phyloP scores from a whole-genome alignment of 495 filamentous ascomycete genomes.

The Penicillium roqueforti region DNA sequence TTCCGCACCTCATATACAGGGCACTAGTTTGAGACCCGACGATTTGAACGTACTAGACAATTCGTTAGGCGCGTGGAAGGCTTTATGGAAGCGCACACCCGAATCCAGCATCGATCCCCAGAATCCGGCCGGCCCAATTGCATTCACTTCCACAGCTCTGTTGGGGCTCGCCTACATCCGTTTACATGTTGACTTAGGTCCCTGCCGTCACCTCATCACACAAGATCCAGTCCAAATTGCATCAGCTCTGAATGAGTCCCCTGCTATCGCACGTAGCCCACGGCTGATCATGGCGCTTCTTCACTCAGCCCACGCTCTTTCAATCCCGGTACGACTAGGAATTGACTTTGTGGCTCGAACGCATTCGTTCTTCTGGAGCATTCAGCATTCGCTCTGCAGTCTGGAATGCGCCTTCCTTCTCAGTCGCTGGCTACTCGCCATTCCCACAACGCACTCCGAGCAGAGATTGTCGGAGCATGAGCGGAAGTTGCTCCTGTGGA shows the following conservation, averaged over 20 bases:
- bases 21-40: slow-evolving; percentile 43
- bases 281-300: slow-evolving; percentile 48
- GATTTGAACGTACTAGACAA: slow-evolving; percentile 41
- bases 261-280: slow-evolving; percentile 43
- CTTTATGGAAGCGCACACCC: slow-evolving; percentile 49
- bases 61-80: slow-evolving; percentile 50
- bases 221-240: slow-evolving; percentile 46
- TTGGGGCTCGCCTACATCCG: slow-evolving; percentile 52
- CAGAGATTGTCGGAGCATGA: slow-evolving; percentile 54
- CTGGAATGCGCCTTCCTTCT: slow-evolving; percentile 52
- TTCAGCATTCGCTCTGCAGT: slow-evolving; percentile 53
- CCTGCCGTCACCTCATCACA: slow-evolving; percentile 45
- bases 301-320: slow-evolving; percentile 51
- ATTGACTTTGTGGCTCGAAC: slow-evolving; percentile 50
- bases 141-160: slow-evolving; percentile 53
- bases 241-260: slow-evolving; percentile 35
- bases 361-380: slow-evolving; percentile 53
- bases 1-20: slow-evolving; percentile 40
- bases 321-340: slow-evolving; percentile 50
- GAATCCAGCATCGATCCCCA: slow-evolving; percentile 52
- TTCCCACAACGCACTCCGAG: slow-evolving; percentile 44
- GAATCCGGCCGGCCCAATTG: slow-evolving; percentile 49
- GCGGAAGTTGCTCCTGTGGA: slow-evolving; percentile 58
- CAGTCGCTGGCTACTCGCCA: slow-evolving; percentile 50
- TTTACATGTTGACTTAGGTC: slow-evolving; percentile 46